phyloP scores from a whole-genome alignment of 768 basidiomycete genomes.

The Mycena polygramma region DNA sequence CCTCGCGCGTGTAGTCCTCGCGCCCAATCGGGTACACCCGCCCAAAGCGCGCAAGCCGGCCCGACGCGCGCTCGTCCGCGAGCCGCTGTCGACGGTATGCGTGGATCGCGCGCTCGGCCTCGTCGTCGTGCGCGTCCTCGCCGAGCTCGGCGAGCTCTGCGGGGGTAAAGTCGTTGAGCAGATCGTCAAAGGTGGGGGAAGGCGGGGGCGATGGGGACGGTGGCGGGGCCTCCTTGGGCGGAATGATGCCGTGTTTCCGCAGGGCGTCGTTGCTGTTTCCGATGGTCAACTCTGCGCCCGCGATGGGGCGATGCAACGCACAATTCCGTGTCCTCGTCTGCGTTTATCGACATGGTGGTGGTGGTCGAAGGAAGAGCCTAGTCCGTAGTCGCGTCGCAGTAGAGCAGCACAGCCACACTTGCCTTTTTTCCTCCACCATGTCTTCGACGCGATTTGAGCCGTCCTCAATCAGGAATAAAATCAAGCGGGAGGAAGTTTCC shows the following conservation, averaged over 20 bases:
- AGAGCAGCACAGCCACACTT: slow-evolving; percentile 21
- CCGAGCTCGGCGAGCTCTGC: slow-evolving; percentile 76
- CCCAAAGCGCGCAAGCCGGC: slow-evolving; percentile 81
- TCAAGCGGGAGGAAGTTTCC: slow-evolving; percentile 85
- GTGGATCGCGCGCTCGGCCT: slow-evolving; percentile 80
- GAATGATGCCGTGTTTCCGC: slow-evolving; percentile 92
- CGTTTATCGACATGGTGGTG: slow-evolving; percentile 73
- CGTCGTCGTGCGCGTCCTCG: slow-evolving; percentile 83
- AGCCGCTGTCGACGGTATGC: slow-evolving; percentile 74
- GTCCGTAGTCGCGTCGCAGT: no score
- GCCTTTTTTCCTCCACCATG: slow-evolving; percentile 52
- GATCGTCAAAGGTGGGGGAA: slow-evolving; percentile 77
- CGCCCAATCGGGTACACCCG: slow-evolving; percentile 89
- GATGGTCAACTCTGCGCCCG: slow-evolving; percentile 18
- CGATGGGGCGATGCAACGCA: slow-evolving; percentile 54
- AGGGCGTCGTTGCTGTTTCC: slow-evolving; percentile 91
- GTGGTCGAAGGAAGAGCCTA: not conserved
- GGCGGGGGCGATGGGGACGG: slow-evolving; percentile 86
- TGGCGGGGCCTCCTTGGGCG: slow-evolving; percentile 76
- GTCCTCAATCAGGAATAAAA: slow-evolving; percentile 86
- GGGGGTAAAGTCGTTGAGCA: slow-evolving; percentile 73
- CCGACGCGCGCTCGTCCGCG: slow-evolving; percentile 65
- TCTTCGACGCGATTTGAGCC: slow-evolving; percentile 70
- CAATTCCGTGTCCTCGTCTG: slow-evolving; percentile 98
- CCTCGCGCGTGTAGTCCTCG: slow-evolving; percentile 94